Base-by-base conservation (phyloP, 2,329 filamentous ascomycete genomes). In the Fragosphaeria purpurea region DNA sequence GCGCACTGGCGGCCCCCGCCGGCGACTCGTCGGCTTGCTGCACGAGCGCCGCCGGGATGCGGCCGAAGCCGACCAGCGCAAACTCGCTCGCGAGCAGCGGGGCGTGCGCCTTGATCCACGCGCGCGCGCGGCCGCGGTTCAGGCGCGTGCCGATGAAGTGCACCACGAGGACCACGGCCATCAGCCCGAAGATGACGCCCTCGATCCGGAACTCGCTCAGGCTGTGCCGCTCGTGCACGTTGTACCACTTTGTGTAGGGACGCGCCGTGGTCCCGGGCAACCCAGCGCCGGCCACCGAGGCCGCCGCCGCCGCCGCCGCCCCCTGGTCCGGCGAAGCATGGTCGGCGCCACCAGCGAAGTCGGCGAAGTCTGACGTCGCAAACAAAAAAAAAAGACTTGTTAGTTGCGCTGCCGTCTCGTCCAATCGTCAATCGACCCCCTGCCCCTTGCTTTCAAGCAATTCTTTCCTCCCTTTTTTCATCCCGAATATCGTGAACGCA, bases 201-300 rank as follows among this genome's bases (percentile, higher is more conserved):
- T 98, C 93, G 61, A 84, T 78, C 70, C 82, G 82, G 76, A 98
- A 98, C 67, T 98, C 93, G 62, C 76, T 77, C 53, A 84, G 72
- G 32, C 82, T 82, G 62, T 90, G 83, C 62, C 93, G 88, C 77
- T 97, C 90, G 77, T 95, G 93, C 55, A 97, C 75, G 51, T 89
- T 88, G 72, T 97, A 98, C 93, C 93, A 98, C 74, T 88, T 88
- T 47, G 89, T 95, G 68, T 85, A 96, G 11, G 87, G 86, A 32
- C 74, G 71, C 42, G 65, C 68, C 43, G 75, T 73, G 44, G 69
- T 66, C 43, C 71, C 72, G 53, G 76, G 74, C 35, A 22, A 22
- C 22, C 62, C 59, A 46, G 69, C 66, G 41, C 69, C 67, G 38
- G 66, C 68, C 53, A 56, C 74, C 68, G 53, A 73, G 68, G 52